A percentile compares a stretch with the other conserved stretches of the same genome.
These are phyloP conservation scores for Tothia fuscella DNA, from an alignment of 2,329 filamentous ascomycete species.

Conservation along the genomic window DNA sequence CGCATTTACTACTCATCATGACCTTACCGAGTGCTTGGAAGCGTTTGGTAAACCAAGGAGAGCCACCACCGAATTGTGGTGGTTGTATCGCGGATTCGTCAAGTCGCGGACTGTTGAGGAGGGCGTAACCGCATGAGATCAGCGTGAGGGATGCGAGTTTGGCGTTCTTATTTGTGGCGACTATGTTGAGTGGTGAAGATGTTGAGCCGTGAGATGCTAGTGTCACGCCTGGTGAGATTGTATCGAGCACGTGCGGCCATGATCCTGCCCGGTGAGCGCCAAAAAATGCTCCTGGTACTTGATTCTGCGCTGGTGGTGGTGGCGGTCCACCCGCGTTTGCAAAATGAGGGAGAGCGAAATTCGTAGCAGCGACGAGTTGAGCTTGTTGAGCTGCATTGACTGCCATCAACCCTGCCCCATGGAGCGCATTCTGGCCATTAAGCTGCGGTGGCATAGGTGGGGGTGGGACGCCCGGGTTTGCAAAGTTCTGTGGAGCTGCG, in stretches of 20 bases:
- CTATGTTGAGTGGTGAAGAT: background rate
- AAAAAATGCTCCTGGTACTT: too few relatives aligned
- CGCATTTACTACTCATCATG: slow-evolving; percentile 2
- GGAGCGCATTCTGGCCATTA: background rate
- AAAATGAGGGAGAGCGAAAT: background rate
- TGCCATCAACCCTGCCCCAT: background rate
- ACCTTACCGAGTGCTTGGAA: slow-evolving; percentile 2
- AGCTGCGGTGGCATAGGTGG: background rate
- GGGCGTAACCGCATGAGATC: slow-evolving; percentile 10
- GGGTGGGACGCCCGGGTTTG: background rate
- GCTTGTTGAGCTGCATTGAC: background rate
- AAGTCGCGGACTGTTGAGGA: background rate
- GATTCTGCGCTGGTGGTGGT: background rate
- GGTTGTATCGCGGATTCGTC: slow-evolving; percentile 5
- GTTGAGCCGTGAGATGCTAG: slow-evolving; percentile 2
- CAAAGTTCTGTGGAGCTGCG: background rate
- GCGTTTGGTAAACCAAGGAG: slow-evolving; percentile 1
- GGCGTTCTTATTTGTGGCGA: background rate
- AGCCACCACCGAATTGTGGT: background rate
- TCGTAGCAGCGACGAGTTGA: background rate
- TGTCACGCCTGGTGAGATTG: slow-evolving; percentile 10
- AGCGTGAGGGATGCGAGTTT: slow-evolving; percentile 5
- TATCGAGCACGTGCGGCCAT: slow-evolving; percentile 10
- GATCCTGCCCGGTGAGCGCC: slow-evolving; percentile 8
- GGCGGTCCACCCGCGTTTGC: background rate